These are phyloP conservation scores for Erodium chrysanthum DNA, from an alignment of 441 rosid genomes.

Conservation along the genomic window DNA sequence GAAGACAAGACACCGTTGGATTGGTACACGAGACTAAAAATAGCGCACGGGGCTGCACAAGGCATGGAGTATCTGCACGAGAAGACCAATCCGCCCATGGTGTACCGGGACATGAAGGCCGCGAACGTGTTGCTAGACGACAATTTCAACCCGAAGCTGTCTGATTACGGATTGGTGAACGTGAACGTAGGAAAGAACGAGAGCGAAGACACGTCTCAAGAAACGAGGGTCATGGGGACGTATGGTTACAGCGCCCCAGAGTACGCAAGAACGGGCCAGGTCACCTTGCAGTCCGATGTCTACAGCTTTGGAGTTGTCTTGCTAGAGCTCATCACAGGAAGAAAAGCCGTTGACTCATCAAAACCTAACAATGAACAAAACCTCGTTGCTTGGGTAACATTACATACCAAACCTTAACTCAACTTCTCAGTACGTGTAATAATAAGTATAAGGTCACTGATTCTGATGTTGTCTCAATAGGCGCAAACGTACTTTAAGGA, in stretches of 20 bases:
- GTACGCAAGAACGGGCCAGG: slow-evolving; percentile 44
- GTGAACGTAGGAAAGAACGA: slow-evolving; percentile 32
- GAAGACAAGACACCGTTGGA: slow-evolving; percentile 33
- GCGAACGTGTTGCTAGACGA: slow-evolving; percentile 60
- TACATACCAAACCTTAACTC: no score
- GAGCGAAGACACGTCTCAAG: slow-evolving; percentile 29
- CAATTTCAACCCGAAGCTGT: slow-evolving; percentile 43
- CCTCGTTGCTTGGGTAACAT: slow-evolving; percentile 90
- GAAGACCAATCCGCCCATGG: slow-evolving; percentile 49
- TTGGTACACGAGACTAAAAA: slow-evolving; percentile 62
- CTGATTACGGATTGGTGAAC: slow-evolving; percentile 53
- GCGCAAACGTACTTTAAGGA: slow-evolving; percentile 72
- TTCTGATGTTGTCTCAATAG: slow-evolving; percentile 24
- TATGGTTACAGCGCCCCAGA: slow-evolving; percentile 92
- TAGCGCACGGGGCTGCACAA: slow-evolving; percentile 67
- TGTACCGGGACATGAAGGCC: slow-evolving; percentile 62
- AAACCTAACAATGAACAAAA: slow-evolving; percentile 72
- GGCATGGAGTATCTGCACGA: slow-evolving; percentile 73
- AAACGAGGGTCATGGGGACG: slow-evolving; percentile 56
- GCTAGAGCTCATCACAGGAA: slow-evolving; percentile 74
- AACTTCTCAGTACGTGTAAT: not conserved
- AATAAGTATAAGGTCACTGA: not conserved
- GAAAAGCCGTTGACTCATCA: slow-evolving; percentile 63
- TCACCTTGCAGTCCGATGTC: slow-evolving; percentile 63
- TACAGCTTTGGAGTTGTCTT: slow-evolving; percentile 82